Evolutionary conservation across 2,329 filamentous ascomycete species (phyloP).

Genomic region (Sarocladium strictum): DNA sequence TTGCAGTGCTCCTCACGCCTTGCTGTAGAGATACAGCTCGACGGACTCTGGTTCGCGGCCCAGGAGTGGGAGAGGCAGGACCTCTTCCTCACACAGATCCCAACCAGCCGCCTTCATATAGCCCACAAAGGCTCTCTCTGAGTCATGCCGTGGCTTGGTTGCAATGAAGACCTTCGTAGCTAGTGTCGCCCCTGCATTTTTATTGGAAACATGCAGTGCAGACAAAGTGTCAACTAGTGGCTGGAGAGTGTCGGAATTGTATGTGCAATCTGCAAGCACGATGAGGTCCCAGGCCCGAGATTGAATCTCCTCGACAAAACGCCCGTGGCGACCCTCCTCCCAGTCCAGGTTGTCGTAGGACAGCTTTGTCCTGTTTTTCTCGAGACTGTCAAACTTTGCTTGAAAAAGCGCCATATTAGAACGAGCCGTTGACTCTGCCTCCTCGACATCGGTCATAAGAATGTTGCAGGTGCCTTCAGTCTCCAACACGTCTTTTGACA

Average conservation of each 20-base stretch:
- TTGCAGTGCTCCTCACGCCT: slow-evolving; percentile 14
- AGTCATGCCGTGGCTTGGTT: slow-evolving; percentile 50
- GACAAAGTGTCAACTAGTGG: slow-evolving; percentile 48
- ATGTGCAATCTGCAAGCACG: slow-evolving; percentile 55
- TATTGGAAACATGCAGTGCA: slow-evolving; percentile 37
- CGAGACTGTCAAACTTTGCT: slow-evolving; percentile 12
- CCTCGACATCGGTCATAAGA: slow-evolving; percentile 50
- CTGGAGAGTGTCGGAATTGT: slow-evolving; percentile 51
- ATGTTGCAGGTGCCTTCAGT: slow-evolving; percentile 16
- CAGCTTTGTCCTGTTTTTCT: slow-evolving; percentile 19
- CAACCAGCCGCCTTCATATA: slow-evolving; percentile 41
- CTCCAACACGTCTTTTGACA: slow-evolving; percentile 10
- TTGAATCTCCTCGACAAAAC: slow-evolving; percentile 34
- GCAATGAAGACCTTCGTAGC: slow-evolving; percentile 44
- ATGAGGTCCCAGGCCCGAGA: slow-evolving; percentile 44
- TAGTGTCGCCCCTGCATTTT: no score
- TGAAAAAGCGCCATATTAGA: slow-evolving; percentile 38
- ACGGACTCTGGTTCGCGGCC: slow-evolving; percentile 38
- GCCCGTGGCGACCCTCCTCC: slow-evolving; percentile 42
- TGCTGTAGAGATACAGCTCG: slow-evolving; percentile 47
- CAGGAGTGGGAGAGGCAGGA: slow-evolving; percentile 40
- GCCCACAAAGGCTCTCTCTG: slow-evolving; percentile 42
- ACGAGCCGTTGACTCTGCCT: slow-evolving; percentile 42
- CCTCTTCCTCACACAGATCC: slow-evolving; percentile 25
- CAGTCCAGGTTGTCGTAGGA: slow-evolving; percentile 53